A percentile compares a stretch with the other conserved stretches of the same genome.
phyloP scores from a whole-genome alignment of 2,329 filamentous ascomycete species.

The Xylaria sp. region DNA sequence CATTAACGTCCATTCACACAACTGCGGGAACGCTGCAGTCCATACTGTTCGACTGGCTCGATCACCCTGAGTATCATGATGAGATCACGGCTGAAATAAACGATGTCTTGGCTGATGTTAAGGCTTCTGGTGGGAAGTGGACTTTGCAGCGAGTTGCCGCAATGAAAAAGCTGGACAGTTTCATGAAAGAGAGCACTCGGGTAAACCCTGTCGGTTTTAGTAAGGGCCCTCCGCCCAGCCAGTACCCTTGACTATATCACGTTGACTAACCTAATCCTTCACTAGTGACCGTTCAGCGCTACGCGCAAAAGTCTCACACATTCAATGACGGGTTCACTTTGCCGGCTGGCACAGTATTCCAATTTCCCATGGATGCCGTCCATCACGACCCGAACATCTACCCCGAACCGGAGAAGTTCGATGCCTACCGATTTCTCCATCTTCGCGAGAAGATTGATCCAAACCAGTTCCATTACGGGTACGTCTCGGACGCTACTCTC shows the following conservation, averaged over 20 bases:
- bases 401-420: constrained; percentile 31
- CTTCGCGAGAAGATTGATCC: constrained; percentile 35
- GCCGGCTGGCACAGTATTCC: constrained; percentile 35
- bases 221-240: constrained; percentile 10
- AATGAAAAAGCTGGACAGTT: constrained; percentile 37
- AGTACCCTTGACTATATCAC: neutral
- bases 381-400: constrained; percentile 34
- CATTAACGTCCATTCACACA: constrained; percentile 34
- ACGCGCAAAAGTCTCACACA: constrained; percentile 24
- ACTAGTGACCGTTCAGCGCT: constrained; percentile 37
- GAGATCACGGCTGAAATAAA: constrained; percentile 35
- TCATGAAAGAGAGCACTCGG: constrained; percentile 41
- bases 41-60: constrained; percentile 36
- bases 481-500: constrained; percentile 38
- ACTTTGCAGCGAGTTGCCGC: constrained; percentile 24
- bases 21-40: constrained; percentile 23
- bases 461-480: constrained; percentile 43
- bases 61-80: constrained; percentile 23
- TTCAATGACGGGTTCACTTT: constrained; percentile 40
- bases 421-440: constrained; percentile 37
- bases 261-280: neutral
- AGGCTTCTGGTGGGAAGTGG: constrained; percentile 25
- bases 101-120: constrained; percentile 1
- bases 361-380: constrained; percentile 34
- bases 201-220: constrained; percentile 27